These are phyloP conservation scores for Termitomyces titanicus DNA, from an alignment of 768 basidiomycete genomes.

Conservation along the genomic window DNA sequence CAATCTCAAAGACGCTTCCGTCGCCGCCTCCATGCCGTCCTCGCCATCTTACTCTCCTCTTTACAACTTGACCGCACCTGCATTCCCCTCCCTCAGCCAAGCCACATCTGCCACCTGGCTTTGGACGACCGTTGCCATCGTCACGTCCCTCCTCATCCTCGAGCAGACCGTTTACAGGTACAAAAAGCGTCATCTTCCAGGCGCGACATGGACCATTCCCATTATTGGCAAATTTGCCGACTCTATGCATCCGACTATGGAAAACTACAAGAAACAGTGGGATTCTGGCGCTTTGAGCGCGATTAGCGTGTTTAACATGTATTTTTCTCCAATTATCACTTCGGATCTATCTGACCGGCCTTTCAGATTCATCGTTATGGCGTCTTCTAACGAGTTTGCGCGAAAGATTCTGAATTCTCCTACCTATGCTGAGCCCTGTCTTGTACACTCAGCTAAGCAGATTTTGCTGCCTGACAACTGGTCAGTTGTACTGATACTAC, in stretches of 20 bases:
- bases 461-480: slow-evolving; percentile 86
- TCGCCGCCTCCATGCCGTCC: slow-evolving; percentile 39
- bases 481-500: slow-evolving; percentile 33
- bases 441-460: slow-evolving; percentile 88
- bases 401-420: slow-evolving; percentile 98
- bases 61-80: slow-evolving; percentile 44
- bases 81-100: slow-evolving; percentile 36
- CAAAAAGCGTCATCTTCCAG: slow-evolving; percentile 88
- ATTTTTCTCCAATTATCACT: slow-evolving; percentile 22
- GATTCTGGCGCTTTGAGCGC: slow-evolving; percentile 83
- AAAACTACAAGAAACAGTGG: slow-evolving; percentile 92
- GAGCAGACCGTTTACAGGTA: slow-evolving; percentile 88
- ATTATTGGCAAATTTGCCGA: slow-evolving; percentile 95
- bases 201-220: slow-evolving; percentile 92
- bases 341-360: not conserved
- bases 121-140: slow-evolving; percentile 64
- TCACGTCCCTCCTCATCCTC: slow-evolving; percentile 73
- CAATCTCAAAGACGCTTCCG: slow-evolving; percentile 27
- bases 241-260: slow-evolving; percentile 87
- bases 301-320: slow-evolving; percentile 98
- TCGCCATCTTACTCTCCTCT: slow-evolving; percentile 36
- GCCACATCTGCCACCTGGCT: slow-evolving; percentile 47
- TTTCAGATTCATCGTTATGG: slow-evolving; percentile 95
- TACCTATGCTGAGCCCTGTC: slow-evolving; percentile 86
- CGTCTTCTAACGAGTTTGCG: slow-evolving; percentile 87